Percentiles rank a stretch among this genome's conserved stretches.
These are phyloP conservation scores for Penicillium dipodomyicola DNA, from an alignment of 495 filamentous ascomycete genomes.

Conservation along the genomic window DNA sequence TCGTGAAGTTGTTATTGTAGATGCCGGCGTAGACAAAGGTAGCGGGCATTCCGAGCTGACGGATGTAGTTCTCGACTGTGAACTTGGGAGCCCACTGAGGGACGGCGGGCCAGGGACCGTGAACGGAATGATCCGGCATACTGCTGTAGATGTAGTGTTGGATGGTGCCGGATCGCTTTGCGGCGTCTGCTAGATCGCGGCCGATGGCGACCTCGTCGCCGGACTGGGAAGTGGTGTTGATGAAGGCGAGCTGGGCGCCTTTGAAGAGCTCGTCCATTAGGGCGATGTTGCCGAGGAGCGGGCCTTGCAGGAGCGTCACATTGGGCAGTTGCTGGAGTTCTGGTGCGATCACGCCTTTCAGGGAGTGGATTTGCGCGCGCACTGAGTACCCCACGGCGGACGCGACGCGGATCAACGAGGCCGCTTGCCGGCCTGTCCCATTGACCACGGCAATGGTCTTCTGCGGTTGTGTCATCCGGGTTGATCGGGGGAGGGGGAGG, in stretches of 20 bases:
- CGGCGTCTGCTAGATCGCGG: conserved; percentile 80
- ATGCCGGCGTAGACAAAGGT: conserved; percentile 96
- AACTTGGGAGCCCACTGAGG: conserved; percentile 93
- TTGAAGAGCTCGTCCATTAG: conserved; percentile 77
- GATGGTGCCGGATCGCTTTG: conserved; percentile 72
- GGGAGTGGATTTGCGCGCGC: conserved; percentile 80
- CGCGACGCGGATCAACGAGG: conserved; percentile 87
- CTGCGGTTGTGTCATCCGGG: conserved; percentile 48
- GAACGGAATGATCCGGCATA: conserved; percentile 88
- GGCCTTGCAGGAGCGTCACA: conserved; percentile 78
- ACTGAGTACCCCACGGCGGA: conserved; percentile 89
- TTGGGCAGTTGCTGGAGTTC: conserved; percentile 80
- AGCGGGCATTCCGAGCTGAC: conserved; percentile 74
- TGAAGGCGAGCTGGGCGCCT: conserved; percentile 84
- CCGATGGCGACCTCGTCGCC: conserved; percentile 92
- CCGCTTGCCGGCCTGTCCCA: conserved; percentile 86
- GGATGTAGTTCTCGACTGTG: conserved; percentile 85
- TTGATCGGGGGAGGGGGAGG: conserved; percentile 6
- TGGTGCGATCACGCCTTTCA: conserved; percentile 75
- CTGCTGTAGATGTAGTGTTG: conserved; percentile 93
- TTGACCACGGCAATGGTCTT: conserved; percentile 93
- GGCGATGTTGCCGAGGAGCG: conserved; percentile 65
- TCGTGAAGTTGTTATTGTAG: conserved; percentile 99
- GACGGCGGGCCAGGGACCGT: conserved; percentile 75
- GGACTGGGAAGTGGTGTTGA: conserved; percentile 94